Evolutionary conservation across 2,329 filamentous ascomycete genomes (phyloP), one percentile per base, ranked within the genome.

Genomic region (Zasmidium angulare): DNA sequence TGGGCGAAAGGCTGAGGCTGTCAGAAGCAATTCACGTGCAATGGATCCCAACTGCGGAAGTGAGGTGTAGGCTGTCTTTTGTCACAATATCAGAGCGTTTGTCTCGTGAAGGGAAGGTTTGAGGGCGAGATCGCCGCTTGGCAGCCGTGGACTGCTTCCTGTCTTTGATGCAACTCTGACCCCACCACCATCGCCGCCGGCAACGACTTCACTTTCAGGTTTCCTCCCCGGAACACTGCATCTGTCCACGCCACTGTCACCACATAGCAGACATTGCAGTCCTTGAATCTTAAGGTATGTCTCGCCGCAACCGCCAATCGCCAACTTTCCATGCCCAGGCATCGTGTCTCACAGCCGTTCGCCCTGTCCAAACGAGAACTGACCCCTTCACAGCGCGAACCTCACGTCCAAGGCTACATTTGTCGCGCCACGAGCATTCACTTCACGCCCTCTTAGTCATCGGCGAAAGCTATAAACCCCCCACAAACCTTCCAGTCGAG

Each of bases 391-490:
- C 36, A 43, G 36, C 36, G 36, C 36, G 36, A 7, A 43, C 36
- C 17, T 55, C 10, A 48, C 53, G 17, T 46, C 26, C 53, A 55
- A 36, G 31, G 22, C 21, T 26, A 36, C 22, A 2, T 6, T 17
- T n/a, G 22, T 46, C 36, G 24, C 26, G 50, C 50, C 50, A 24
- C 52, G 12, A 54, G 36, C 19, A 10, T 46, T 46, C 52, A 54
- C 52, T 17, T 55, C 56, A 61, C 56, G 53, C 53, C 46, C 26
- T 50, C 56, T 65, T 54, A 63, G 63, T 61, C 63, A 65, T 55
- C 63, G 21, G 17, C 31, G 46, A 56, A 31, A 29, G 56, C 56
- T 65, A 60, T 63, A 63, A 60, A 62, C 55, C 43, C 57, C 59
- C 54, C 53, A 54, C 56, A 55, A 55, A 54, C 24, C 53, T 60